Conservation (phyloP, 768 basidiomycete species). For the Nevesoporus exiguus region DNA sequence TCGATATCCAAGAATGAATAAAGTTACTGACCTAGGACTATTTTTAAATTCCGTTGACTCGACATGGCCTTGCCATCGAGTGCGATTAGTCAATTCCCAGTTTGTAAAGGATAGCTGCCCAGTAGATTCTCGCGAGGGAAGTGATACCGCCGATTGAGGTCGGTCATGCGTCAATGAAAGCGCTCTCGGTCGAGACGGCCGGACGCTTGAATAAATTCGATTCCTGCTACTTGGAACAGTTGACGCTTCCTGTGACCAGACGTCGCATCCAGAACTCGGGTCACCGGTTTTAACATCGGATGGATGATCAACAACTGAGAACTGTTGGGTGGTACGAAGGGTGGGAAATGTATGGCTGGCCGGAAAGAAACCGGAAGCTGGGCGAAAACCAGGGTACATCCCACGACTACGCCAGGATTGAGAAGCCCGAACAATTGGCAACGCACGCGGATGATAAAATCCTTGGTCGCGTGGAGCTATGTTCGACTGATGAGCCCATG, state of each 20-base stretch:
- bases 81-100: conserved; percentile 25
- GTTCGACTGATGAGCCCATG: conserved; percentile 71
- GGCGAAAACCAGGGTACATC: conserved; percentile 3
- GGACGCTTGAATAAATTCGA: not conserved
- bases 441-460: conserved; percentile 11
- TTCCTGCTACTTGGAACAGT: conserved; percentile 1
- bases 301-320: not conserved
- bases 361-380: conserved; percentile 15
- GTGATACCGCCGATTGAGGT: conserved; percentile 14
- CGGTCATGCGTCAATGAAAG: conserved; percentile 28
- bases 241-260: conserved; percentile 14
- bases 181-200: conserved; percentile 27
- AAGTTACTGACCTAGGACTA: conserved; percentile 14
- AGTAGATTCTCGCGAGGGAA: conserved; percentile 28
- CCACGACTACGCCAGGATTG: conserved; percentile 22
- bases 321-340: conserved; percentile 4
- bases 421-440: conserved; percentile 2
- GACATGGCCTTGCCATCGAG: conserved; percentile 18
- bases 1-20: not conserved
- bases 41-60: conserved; percentile 13
- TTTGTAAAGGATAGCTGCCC: conserved; percentile 25
- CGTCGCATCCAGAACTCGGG: not conserved
- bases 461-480: conserved; percentile 16
- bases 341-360: conserved; percentile 15
- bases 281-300: not conserved